Percentiles rank a stretch among this genome's conserved stretches.
These are phyloP conservation scores for Lyophyllum atratum DNA, from an alignment of 768 basidiomycete genomes.

Conservation along the genomic window DNA sequence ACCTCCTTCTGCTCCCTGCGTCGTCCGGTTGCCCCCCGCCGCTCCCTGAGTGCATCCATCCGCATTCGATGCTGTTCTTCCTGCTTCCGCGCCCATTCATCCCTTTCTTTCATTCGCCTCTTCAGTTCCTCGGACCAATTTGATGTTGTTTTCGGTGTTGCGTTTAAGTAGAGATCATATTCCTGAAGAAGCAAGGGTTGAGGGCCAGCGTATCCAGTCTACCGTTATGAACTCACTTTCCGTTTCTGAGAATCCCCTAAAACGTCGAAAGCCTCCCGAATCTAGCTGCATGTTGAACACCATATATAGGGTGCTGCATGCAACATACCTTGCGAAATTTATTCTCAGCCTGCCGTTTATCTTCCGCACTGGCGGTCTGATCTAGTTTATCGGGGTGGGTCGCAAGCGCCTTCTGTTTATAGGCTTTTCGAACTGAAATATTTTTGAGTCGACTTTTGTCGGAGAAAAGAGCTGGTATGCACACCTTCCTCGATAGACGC, in stretches of 20 bases:
- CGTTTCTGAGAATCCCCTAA: constrained; percentile 58
- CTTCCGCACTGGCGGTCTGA: constrained; percentile 48
- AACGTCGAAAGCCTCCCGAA: constrained; percentile 62
- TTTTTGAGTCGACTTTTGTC: not conserved
- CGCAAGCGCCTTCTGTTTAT: constrained; percentile 65
- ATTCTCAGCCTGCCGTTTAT: constrained; percentile 54
- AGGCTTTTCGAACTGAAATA: constrained; percentile 62
- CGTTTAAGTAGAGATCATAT: constrained; percentile 46
- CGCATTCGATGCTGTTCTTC: constrained; percentile 51
- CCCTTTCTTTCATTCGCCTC: constrained; percentile 48
- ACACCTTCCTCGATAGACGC: constrained; percentile 56
- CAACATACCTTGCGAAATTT: constrained; percentile 60
- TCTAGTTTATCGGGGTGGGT: constrained; percentile 77
- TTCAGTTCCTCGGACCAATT: constrained; percentile 40
- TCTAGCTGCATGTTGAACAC: constrained; percentile 37
- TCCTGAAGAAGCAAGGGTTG: constrained; percentile 30
- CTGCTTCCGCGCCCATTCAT: constrained; percentile 54
- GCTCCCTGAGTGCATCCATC: constrained; percentile 42
- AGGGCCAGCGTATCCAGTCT: not conserved
- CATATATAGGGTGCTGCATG: not conserved
- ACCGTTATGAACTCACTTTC: constrained; percentile 38
- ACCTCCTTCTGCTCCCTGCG: constrained; percentile 40
- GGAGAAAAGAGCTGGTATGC: constrained; percentile 18
- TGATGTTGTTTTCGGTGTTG: constrained; percentile 24
- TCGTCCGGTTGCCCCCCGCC: constrained; percentile 36